Evolutionary conservation across 176 grass and related monocot species (phyloP).

Genomic region (Cenchrus purpureus): DNA sequence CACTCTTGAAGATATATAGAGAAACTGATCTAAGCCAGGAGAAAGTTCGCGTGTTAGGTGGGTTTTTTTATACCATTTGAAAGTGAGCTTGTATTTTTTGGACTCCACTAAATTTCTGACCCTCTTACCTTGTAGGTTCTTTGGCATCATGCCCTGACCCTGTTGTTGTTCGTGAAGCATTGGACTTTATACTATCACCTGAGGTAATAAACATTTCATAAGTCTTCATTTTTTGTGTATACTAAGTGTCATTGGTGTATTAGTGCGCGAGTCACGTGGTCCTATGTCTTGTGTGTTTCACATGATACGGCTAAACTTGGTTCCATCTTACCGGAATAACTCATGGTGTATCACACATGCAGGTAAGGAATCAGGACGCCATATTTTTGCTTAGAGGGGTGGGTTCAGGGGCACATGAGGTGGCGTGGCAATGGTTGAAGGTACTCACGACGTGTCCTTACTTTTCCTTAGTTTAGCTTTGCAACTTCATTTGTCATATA

Average conservation of each 20-base stretch:
- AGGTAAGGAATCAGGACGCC: slow-evolving; percentile 93
- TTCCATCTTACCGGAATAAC: slow-evolving; percentile 25
- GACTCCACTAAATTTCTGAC: slow-evolving; percentile 6
- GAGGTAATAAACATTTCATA: slow-evolving; percentile 61
- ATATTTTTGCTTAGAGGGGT: slow-evolving; percentile 75
- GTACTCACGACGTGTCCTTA: slow-evolving; percentile 40
- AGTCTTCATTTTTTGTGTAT: neutral
- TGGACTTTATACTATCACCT: slow-evolving; percentile 66
- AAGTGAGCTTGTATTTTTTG: slow-evolving; percentile 9
- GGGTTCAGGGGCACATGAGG: slow-evolving; percentile 56
- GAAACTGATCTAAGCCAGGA: slow-evolving; percentile 98
- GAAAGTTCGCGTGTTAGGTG: slow-evolving; percentile 90
- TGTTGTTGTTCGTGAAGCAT: slow-evolving; percentile 71
- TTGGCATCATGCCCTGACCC: slow-evolving; percentile 77
- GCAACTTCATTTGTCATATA: slow-evolving; percentile 4
- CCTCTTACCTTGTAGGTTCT: slow-evolving; percentile 57
- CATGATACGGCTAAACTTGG: slow-evolving; percentile 2
- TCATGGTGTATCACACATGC: slow-evolving; percentile 23
- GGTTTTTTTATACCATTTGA: slow-evolving; percentile 8
- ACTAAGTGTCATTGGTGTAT: neutral
- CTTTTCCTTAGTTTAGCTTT: slow-evolving; percentile 6
- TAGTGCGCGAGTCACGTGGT: neutral
- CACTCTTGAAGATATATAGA: slow-evolving; percentile 80
- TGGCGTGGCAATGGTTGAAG: slow-evolving; percentile 95
- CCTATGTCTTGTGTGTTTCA: neutral